Base-by-base conservation (phyloP, 2,329 filamentous ascomycete species). In the Nannizzia gypsea region DNA sequence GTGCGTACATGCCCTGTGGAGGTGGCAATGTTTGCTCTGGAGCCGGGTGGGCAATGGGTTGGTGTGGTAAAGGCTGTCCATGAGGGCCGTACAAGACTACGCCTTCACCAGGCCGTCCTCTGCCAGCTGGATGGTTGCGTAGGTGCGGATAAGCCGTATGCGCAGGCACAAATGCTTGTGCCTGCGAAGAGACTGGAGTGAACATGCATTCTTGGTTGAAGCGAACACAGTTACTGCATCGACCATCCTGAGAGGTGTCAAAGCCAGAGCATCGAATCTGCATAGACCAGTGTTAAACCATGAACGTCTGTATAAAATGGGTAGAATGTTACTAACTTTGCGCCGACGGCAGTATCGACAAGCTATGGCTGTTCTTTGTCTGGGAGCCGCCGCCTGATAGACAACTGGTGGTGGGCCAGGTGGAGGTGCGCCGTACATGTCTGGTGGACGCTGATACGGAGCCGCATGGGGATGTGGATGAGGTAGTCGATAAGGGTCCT, bases 181-280 rank as follows among this genome's bases (percentile, higher is more conserved):
- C 59, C 73, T 88, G 85, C 9, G 85, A 86, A 2, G 84, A 88
- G 24, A 89, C 86, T 1, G 86, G 86, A 0, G 85, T 88, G 72
- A 89, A 89, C 72, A 89, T 83, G 73, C 86, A 89, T 69, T 88
- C 85, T 72, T 89, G 86, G 64, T 86, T 85, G 74, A 89, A 89
- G 55, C 86, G 79, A 64, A 84, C 78, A 69, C 86, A 89, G 71
- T 89, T 89, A 67, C 80, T 82, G 76, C 86, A 89, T 62, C 85
- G 82, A 62, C 86, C 86, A 71, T 88, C 84, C 42, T 85, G 82
- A 42, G 84, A 87, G 60, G 81, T 82, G 67, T 88, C 86, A 69
- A 88, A 89, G 28, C 86, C 86, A 3, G 86, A 88, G 76, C 86
- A 89, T 62, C 86, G 84, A 71, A 89, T 88, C 86, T 89, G 71